phyloP scores from a whole-genome alignment of 2,329 filamentous ascomycete genomes.

The Talaromyces atroroseus region DNA sequence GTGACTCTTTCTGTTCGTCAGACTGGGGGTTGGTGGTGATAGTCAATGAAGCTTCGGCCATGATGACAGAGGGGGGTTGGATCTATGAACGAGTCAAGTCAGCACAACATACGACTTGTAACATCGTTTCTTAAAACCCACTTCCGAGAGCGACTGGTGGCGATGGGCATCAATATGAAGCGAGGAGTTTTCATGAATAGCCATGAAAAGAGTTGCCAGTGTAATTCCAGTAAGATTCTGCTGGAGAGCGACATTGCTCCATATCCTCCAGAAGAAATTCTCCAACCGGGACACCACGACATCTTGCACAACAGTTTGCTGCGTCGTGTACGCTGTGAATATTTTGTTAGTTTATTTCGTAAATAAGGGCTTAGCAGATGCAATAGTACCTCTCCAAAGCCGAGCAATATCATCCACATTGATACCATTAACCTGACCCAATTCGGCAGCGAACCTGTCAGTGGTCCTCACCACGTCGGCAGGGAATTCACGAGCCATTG shows the following conservation, averaged over 20 bases:
- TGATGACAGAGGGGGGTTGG: neutral
- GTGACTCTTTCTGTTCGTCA: neutral
- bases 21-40: neutral
- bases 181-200: slow-evolving; percentile 34
- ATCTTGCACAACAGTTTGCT: slow-evolving; percentile 38
- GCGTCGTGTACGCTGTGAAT: slow-evolving; percentile 42
- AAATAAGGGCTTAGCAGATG: neutral
- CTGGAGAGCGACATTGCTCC: slow-evolving; percentile 37
- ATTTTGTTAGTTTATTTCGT: neutral
- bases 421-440: slow-evolving; percentile 32
- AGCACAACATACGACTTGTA: neutral
- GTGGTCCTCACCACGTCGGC: slow-evolving; percentile 40
- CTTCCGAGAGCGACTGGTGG: slow-evolving; percentile 7
- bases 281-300: slow-evolving; percentile 41
- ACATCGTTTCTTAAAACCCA: neutral
- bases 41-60: neutral
- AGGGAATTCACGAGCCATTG: slow-evolving; percentile 37
- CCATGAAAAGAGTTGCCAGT: slow-evolving; percentile 40
- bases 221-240: slow-evolving; percentile 33
- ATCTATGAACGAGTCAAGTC: neutral
- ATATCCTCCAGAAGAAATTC: slow-evolving; percentile 51
- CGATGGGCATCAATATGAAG: slow-evolving; percentile 16
- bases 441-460: slow-evolving; percentile 30
- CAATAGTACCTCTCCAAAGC: slow-evolving; percentile 45
- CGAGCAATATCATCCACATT: slow-evolving; percentile 38